phyloP scores from a whole-genome alignment of 108 stramenopile species.

The Skeletonema grethae region DNA sequence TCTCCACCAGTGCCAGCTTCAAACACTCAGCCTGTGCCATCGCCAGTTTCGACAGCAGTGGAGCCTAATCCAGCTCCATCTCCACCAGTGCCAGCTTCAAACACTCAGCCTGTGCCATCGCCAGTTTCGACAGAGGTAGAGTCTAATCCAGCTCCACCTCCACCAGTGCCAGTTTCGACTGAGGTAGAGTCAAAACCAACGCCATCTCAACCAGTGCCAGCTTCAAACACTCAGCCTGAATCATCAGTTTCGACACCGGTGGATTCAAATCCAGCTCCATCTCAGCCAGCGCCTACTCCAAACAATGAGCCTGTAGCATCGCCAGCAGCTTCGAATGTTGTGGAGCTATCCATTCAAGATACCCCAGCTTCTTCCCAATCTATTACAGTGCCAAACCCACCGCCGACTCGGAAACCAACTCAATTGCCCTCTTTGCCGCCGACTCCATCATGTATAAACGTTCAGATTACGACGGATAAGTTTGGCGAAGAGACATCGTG shows the following conservation, averaged over 20 bases:
- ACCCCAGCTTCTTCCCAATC: not conserved
- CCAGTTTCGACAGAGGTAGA: not conserved
- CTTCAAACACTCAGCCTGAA: not conserved
- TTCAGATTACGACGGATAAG: not conserved
- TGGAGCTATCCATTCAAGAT: not conserved
- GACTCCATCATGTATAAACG: constrained; percentile 4
- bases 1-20: not conserved
- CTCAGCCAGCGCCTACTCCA: not conserved
- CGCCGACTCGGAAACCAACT: not conserved
- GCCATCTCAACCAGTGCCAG: not conserved
- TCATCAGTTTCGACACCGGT: not conserved
- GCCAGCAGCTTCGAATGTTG: no score
- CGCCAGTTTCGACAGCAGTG: not conserved
- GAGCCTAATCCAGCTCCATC: not conserved
- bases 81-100: not conserved
- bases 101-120: not conserved
- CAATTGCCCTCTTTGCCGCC: not conserved
- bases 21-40: not conserved
- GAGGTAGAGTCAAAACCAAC: not conserved
- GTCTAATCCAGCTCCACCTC: not conserved
- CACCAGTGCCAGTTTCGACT: not conserved
- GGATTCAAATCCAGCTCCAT: not conserved
- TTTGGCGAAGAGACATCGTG: constrained; percentile 7
- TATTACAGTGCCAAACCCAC: not conserved
- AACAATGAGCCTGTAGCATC: no score